Evolutionary conservation across 257 asterid species (phyloP).

Genomic region (Salvia rosmarinus): DNA sequence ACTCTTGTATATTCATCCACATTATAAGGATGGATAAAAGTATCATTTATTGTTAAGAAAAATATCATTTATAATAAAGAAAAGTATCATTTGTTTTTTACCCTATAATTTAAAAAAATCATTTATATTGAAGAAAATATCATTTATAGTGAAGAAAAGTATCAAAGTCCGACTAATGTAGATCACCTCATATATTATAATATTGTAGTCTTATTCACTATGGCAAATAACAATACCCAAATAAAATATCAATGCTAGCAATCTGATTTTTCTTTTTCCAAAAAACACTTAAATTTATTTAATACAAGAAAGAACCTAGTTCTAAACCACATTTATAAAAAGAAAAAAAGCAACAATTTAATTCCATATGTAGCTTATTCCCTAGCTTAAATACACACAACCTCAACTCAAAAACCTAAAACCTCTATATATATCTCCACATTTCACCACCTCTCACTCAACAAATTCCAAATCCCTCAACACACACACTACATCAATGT

Average conservation of each 20-base stretch:
- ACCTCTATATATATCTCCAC: constrained; percentile 36
- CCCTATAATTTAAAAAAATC: no score
- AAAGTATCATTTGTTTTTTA: no score
- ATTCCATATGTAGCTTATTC: constrained; percentile 32
- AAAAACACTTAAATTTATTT: constrained; percentile 3
- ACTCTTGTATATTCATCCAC: no score
- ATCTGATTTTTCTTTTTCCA: constrained; percentile 3
- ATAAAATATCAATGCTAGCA: constrained; percentile 36
- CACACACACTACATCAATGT: constrained; percentile 22
- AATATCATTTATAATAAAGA: no score
- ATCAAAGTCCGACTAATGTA: no score
- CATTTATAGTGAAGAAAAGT: no score
- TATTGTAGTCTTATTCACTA: constrained; percentile 37
- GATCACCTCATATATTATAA: constrained; percentile 29
- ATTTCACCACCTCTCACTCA: constrained; percentile 31
- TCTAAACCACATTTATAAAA: constrained; percentile 25
- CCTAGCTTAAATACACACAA: neutral
- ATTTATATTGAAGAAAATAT: no score
- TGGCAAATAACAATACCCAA: neutral
- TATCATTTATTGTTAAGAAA: no score
- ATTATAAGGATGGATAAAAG: no score
- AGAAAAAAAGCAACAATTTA: constrained; percentile 29
- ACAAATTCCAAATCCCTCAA: constrained; percentile 1
- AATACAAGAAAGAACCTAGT: constrained; percentile 48
- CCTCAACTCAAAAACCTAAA: constrained; percentile 16